Conservation (phyloP, 139 green algal species). For the Choricystis sp. region DNA sequence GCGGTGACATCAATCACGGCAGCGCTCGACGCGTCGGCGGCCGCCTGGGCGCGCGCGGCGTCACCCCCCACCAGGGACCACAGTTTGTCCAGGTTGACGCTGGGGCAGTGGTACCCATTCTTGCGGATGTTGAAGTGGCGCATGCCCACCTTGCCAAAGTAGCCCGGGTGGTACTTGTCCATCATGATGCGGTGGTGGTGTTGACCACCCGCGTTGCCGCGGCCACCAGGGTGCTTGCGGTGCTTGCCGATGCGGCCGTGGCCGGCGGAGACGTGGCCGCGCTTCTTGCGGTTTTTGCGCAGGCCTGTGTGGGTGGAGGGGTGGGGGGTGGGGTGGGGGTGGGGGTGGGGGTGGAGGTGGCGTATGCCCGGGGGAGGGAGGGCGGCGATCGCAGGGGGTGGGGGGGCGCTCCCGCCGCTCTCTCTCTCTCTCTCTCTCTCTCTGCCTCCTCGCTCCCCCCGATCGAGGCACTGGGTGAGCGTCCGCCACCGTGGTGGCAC, state of each 20-base stretch:
- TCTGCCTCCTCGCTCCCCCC: no score
- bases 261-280: slow-evolving; percentile 90
- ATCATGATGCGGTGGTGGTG: slow-evolving; percentile 98
- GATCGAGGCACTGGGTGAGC: no score
- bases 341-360: no score
- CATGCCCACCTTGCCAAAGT: slow-evolving; percentile 98
- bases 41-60: slow-evolving; percentile 47
- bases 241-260: slow-evolving; percentile 99
- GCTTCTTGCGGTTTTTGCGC: slow-evolving; percentile 96
- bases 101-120: slow-evolving; percentile 91
- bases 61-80: slow-evolving; percentile 70
- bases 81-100: slow-evolving; percentile 98
- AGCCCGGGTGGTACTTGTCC: slow-evolving; percentile 97
- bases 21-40: slow-evolving; percentile 56
- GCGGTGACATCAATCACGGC: slow-evolving; percentile 95
- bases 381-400: no score
- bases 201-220: slow-evolving; percentile 97
- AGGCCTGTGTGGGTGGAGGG: slow-evolving; percentile 22
- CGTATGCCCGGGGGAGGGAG: no score
- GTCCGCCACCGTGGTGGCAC: no score
- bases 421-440: no score
- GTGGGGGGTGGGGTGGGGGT: background rate
- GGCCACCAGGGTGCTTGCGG: slow-evolving; percentile 90
- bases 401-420: no score
- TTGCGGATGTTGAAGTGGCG: slow-evolving; percentile 88